Conservation (phyloP, 768 basidiomycete species). For the Podaxis sp. region DNA sequence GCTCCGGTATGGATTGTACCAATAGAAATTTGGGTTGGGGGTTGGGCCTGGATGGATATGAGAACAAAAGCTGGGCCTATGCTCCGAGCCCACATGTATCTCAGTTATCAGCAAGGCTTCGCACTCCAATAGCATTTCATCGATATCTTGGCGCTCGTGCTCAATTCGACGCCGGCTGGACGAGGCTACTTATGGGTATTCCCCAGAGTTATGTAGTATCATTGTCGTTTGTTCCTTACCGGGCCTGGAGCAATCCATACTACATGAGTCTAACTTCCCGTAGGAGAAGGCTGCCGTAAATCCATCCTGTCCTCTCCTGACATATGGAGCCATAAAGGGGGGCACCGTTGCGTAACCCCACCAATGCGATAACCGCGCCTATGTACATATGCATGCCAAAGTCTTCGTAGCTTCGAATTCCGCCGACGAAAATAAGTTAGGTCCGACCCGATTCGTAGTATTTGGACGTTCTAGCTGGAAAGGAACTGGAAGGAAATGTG, state of each 20-base stretch:
- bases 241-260: background rate
- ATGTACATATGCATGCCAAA: background rate
- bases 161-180: background rate
- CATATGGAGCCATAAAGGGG: background rate
- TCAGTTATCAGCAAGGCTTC: background rate
- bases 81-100: background rate
- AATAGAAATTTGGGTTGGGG: background rate
- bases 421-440: slow-evolving; percentile 1
- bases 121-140: background rate
- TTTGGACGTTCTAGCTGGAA: background rate
- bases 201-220: background rate
- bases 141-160: slow-evolving; percentile 2
- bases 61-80: background rate
- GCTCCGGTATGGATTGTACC: background rate
- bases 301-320: background rate
- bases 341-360: background rate
- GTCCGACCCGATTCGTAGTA: background rate
- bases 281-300: background rate
- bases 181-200: background rate
- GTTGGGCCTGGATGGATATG: background rate
- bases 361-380: background rate
- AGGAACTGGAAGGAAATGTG: background rate
- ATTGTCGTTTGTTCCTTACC: background rate
- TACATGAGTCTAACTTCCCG: slow-evolving; percentile 3
- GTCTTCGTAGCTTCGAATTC: slow-evolving; percentile 3